Evolutionary conservation across 805 yeast species (phyloP).

Genomic region (Hanseniaspora mollemarum): DNA sequence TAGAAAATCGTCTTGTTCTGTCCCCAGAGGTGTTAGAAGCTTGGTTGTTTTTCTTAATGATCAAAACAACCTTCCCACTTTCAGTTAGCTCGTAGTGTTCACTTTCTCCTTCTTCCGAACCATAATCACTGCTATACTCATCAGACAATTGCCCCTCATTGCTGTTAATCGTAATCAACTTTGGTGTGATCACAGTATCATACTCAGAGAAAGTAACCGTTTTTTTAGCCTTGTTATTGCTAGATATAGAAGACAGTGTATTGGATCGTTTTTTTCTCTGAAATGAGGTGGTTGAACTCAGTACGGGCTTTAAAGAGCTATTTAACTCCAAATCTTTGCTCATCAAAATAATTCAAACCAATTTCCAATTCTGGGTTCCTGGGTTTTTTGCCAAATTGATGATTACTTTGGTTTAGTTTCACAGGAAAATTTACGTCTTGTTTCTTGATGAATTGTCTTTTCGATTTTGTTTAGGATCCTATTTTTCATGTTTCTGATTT

Average conservation of each 20-base stretch:
- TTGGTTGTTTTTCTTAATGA: background rate
- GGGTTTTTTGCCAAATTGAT: no score
- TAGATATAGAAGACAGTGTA: background rate
- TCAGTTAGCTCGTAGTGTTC: slow-evolving; percentile 10
- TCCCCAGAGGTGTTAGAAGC: background rate
- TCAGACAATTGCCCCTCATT: background rate
- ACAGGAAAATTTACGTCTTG: no score
- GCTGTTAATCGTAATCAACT: slow-evolving; percentile 3
- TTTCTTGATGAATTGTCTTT: no score
- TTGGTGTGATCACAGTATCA: slow-evolving; percentile 17
- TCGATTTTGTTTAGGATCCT: no score
- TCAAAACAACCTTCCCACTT: slow-evolving; percentile 1
- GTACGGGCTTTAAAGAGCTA: background rate
- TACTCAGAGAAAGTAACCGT: slow-evolving; percentile 17
- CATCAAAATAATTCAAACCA: no score
- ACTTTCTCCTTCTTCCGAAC: background rate
- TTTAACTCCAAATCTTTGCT: background rate
- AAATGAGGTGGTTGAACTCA: background rate
- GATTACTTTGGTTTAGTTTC: no score
- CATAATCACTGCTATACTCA: background rate
- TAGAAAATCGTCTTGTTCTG: background rate
- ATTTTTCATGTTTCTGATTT: no score
- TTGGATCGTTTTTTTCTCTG: background rate
- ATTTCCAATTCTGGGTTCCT: no score
- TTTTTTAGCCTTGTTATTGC: slow-evolving; percentile 5